phyloP scores from a whole-genome alignment of 1,284 basidiomycete genomes.

The Singerocomus rubriflavus region DNA sequence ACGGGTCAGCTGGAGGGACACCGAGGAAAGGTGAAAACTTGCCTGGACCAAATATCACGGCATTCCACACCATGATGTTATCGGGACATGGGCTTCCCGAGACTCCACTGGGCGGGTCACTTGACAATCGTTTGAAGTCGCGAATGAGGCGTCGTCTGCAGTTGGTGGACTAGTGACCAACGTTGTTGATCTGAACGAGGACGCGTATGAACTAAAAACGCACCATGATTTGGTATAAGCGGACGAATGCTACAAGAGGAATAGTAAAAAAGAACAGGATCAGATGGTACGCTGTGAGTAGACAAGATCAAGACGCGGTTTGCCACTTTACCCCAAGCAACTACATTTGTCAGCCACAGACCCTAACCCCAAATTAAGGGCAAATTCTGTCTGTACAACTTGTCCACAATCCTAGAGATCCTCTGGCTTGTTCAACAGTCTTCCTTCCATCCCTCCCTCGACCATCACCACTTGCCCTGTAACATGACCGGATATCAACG shows the following conservation, averaged over 20 bases:
- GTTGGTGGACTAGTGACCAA: conserved; percentile 69
- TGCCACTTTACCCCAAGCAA: conserved; percentile 4
- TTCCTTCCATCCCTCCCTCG: conserved; percentile 77
- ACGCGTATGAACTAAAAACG: not conserved
- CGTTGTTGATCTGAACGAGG: not conserved
- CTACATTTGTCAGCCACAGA: conserved; percentile 23
- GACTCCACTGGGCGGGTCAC: conserved; percentile 93
- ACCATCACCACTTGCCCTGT: conserved; percentile 71
- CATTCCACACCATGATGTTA: conserved; percentile 99
- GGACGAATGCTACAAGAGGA: not conserved
- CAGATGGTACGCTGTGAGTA: not conserved
- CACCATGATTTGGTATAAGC: conserved; percentile 20
- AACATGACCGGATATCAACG: conserved; percentile 65
- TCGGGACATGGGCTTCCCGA: conserved; percentile 96
- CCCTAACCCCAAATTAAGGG: conserved; percentile 23
- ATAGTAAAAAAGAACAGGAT: not conserved
- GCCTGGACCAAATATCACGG: conserved; percentile 98
- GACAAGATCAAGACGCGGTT: conserved; percentile 14
- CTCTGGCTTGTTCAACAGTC: conserved; percentile 41
- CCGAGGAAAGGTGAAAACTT: not conserved
- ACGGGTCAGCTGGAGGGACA: conserved; percentile 3
- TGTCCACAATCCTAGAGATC: conserved; percentile 25
- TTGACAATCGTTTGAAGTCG: conserved; percentile 93
- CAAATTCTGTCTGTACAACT: no score
- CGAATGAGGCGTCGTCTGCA: conserved; percentile 89